Conservation (phyloP, 345 rosid genomes). For the Citrus cavaleriei region DNA sequence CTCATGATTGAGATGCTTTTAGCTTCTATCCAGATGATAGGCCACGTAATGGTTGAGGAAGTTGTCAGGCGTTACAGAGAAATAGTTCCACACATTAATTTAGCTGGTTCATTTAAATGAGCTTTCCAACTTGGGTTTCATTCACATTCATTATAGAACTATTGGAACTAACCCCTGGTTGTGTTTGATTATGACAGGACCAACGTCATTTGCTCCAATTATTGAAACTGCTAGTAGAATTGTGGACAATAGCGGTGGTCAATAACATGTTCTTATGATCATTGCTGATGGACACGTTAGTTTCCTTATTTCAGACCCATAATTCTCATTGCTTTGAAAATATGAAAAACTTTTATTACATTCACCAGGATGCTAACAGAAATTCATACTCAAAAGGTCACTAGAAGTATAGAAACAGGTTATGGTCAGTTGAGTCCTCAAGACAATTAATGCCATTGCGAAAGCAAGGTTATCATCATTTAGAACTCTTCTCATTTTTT, state of each 20-base stretch:
- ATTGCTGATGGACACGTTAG: constrained; percentile 58
- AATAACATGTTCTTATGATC: constrained; percentile 55
- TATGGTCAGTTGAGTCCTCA: constrained; percentile 42
- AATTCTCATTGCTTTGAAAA: neutral
- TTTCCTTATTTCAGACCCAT: neutral
- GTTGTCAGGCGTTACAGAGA: constrained; percentile 45
- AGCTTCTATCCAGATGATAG: constrained; percentile 41
- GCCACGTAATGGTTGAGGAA: constrained; percentile 41
- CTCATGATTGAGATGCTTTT: constrained; percentile 51
- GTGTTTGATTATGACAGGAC: constrained; percentile 29
- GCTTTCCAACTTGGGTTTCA: neutral
- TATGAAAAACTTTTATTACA: neutral
- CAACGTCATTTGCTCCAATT: constrained; percentile 55
- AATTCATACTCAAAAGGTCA: constrained; percentile 28
- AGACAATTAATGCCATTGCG: constrained; percentile 47
- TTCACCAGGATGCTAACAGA: neutral
- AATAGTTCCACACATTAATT: constrained; percentile 37
- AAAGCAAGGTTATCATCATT: constrained; percentile 40
- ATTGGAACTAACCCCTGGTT: neutral
- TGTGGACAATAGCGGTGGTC: constrained; percentile 48
- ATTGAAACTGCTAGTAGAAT: constrained; percentile 44
- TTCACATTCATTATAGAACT: neutral
- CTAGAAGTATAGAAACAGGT: constrained; percentile 44
- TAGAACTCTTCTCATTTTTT: neutral
- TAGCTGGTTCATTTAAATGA: constrained; percentile 30